A percentile compares a stretch with the other conserved stretches of the same genome.
Evolutionary conservation across 352 stramenopile genomes (phyloP).

Genomic region (Peronospora destructor): DNA sequence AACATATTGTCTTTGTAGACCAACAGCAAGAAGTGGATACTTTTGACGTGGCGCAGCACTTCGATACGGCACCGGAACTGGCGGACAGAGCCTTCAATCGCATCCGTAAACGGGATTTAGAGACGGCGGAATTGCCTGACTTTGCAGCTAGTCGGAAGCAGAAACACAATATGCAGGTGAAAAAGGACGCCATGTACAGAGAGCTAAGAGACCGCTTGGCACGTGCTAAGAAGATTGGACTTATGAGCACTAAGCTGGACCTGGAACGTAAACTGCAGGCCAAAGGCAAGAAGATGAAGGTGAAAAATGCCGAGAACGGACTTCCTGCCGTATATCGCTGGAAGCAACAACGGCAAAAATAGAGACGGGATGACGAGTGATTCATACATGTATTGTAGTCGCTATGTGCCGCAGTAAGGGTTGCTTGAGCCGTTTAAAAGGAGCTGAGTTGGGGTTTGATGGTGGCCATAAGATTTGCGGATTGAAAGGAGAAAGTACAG

Average conservation of each 20-base stretch:
- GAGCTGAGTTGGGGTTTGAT: conserved; percentile 3
- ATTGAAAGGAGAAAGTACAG: conserved; percentile 42
- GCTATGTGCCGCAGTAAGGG: conserved; percentile 12
- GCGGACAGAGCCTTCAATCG: conserved; percentile 70
- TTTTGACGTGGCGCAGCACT: conserved; percentile 91
- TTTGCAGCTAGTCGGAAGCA: conserved; percentile 31
- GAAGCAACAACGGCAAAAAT: conserved; percentile 86
- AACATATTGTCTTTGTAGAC: conserved; percentile 94
- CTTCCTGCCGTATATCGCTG: conserved; percentile 80
- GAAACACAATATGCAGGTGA: conserved; percentile 50
- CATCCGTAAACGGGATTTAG: conserved; percentile 49
- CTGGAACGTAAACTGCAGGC: conserved; percentile 73
- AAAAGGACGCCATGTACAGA: conserved; percentile 57
- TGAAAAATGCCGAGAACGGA: conserved; percentile 59
- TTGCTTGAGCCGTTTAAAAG: conserved; percentile 7
- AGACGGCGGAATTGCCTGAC: conserved; percentile 34
- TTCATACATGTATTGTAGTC: background rate
- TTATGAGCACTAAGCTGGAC: conserved; percentile 69
- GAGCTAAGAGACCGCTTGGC: conserved; percentile 64
- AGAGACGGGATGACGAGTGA: conserved; percentile 3
- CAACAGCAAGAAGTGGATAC: conserved; percentile 53
- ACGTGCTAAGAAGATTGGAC: conserved; percentile 60
- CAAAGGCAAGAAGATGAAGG: conserved; percentile 83
- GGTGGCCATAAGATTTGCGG: conserved; percentile 35
- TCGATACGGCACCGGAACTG: conserved; percentile 81